phyloP scores from a whole-genome alignment of 148 eudicot genomes.

The Silene conica region DNA sequence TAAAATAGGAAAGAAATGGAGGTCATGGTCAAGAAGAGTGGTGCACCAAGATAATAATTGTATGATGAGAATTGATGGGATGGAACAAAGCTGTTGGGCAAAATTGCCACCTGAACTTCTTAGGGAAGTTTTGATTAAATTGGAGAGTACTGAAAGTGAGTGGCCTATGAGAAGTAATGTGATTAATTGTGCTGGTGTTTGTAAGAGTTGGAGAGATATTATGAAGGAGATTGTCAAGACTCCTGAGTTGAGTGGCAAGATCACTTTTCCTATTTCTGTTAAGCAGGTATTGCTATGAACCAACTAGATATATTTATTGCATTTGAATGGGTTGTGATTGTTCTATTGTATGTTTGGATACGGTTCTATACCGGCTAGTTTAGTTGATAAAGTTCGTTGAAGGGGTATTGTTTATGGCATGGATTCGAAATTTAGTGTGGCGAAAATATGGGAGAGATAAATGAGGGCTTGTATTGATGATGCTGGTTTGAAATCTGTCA shows the following conservation, averaged over 20 bases:
- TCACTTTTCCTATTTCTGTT: constrained; percentile 58
- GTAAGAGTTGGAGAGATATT: constrained; percentile 56
- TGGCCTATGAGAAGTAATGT: constrained; percentile 57
- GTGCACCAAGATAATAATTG: constrained; percentile 38
- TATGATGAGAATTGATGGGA: constrained; percentile 29
- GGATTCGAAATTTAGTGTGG: no score
- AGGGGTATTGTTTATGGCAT: no score
- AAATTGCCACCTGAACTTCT: constrained; percentile 66
- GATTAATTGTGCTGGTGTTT: constrained; percentile 58
- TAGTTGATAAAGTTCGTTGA: no score
- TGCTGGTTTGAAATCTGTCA: background rate
- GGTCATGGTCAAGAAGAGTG: constrained; percentile 47
- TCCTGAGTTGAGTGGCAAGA: constrained; percentile 45
- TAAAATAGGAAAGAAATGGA: constrained; percentile 40
- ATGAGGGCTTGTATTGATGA: background rate
- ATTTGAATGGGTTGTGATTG: no score
- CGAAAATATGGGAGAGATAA: no score
- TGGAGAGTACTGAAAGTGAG: constrained; percentile 51
- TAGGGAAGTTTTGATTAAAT: constrained; percentile 60
- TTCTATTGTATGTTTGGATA: no score
- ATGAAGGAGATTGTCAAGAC: constrained; percentile 51
- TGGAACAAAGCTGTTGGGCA: constrained; percentile 51
- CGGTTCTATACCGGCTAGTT: no score
- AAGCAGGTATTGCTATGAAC: constrained; percentile 41
- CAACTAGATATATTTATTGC: background rate